These are phyloP conservation scores for Elsinoe arachidis DNA, from an alignment of 2,329 filamentous ascomycete species.

Conservation along the genomic window DNA sequence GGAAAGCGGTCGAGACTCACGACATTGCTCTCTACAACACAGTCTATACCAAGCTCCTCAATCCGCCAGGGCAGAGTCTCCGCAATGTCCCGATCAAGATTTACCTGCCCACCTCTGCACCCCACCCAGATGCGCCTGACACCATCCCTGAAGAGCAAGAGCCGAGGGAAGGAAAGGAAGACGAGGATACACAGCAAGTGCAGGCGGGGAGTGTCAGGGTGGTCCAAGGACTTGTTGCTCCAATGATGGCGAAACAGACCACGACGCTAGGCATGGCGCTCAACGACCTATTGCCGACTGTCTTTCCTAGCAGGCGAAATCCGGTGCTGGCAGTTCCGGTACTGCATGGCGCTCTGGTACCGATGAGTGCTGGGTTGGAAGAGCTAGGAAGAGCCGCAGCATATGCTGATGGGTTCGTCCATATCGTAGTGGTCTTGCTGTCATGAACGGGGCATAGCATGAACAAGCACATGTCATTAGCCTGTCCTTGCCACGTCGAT, in stretches of 20 bases:
- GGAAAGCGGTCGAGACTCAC: slow-evolving; percentile 71
- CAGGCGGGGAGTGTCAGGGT: slow-evolving; percentile 36
- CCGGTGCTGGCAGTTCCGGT: slow-evolving; percentile 76
- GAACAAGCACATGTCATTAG: too few species aligned
- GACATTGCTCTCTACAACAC: slow-evolving; percentile 63
- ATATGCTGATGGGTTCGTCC: slow-evolving; percentile 89
- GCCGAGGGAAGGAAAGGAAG: not conserved
- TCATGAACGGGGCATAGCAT: slow-evolving; percentile 27
- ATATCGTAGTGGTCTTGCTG: slow-evolving; percentile 69
- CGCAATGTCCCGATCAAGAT: slow-evolving; percentile 80
- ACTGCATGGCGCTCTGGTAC: slow-evolving; percentile 75
- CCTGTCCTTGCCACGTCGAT: too few species aligned
- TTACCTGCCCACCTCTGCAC: slow-evolving; percentile 59
- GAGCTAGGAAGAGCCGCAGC: slow-evolving; percentile 74
- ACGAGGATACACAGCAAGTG: not conserved
- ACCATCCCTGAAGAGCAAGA: slow-evolving; percentile 21
- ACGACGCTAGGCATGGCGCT: slow-evolving; percentile 72
- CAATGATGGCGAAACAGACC: slow-evolving; percentile 40
- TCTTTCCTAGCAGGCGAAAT: slow-evolving; percentile 82
- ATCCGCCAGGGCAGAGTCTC: slow-evolving; percentile 60
- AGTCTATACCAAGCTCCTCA: slow-evolving; percentile 69
- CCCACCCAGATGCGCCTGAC: slow-evolving; percentile 29
- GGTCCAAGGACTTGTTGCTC: slow-evolving; percentile 65
- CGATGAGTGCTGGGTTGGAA: slow-evolving; percentile 69
- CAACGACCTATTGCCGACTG: slow-evolving; percentile 61